Evolutionary conservation across 345 rosid genomes (phyloP), one percentile per base, ranked within the genome.

Genomic region (Noccaea bulbosa): DNA sequence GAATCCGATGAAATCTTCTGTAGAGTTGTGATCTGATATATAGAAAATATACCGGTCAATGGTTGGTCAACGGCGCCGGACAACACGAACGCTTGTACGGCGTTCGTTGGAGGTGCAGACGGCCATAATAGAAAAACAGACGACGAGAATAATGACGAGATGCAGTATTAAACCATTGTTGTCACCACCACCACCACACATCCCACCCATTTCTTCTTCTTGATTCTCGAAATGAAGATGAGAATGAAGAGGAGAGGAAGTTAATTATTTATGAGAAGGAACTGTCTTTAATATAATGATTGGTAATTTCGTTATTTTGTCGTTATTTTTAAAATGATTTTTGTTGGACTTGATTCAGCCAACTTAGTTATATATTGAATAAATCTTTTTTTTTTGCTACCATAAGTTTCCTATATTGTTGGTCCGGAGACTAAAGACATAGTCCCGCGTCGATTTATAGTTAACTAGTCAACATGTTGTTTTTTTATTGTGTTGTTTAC

Each of bases 61-160:
- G 30, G 5, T 38, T 30, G 65, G 61, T 66, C 69, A 84, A 62
- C 50, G 67, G 77, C 65, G 68, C 3, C 73, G 77, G 51, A 45
- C 63, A 6, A 78, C 73, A 51, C 76, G 60, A 43, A 74, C 77
- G 48, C 50, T 6, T 11, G 61, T 35, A 24, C 81, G 72, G 50
- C 71, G 65, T 33, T 51, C 79, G 22, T 65, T 84, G 48, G 76
- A 81, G 24, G 47, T 40, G 67, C 78, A 86, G 35, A 84, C 27
- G 35, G 77, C 48, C 70, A 84, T 50, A 60, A 83, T 4, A 41
- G 79, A 58, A 22, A 86, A 78, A 60, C 80, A 81, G 7, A 81
- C 6, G 43, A 84, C 70, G 7, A 84, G 11, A 10, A 76, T 56
- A 16, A 76, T 54, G 11, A 83, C 2, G 41, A 86, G 75, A 47